Base-by-base conservation (phyloP, 2,329 filamentous ascomycete species). In the Calonectria montana region DNA sequence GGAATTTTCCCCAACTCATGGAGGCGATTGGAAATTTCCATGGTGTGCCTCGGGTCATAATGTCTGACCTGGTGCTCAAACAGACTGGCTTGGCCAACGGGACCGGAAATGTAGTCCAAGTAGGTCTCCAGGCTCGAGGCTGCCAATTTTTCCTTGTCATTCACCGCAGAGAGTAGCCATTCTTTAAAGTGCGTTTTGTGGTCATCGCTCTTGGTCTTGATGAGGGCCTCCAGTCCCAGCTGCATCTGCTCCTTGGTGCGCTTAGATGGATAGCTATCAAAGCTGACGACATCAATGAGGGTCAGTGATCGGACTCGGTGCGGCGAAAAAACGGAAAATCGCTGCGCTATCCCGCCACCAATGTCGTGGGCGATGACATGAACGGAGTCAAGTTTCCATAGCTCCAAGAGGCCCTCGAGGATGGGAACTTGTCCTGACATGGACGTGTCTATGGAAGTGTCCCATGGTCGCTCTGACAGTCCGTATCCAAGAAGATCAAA, bases 401-500 rank as follows among this genome's bases (percentile, higher is more conserved):
- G 67, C 4, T 69, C 25, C 4, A 83, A 50, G 8, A 83, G 74
- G 1, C 47, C 74, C 48, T 80, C 76, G 1, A 83, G 57, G 4
- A 83, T 75, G 1, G 78, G 70, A 7, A 83, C 80, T 55, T 83
- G 81, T 0, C 76, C 81, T 1, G 80, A 77, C 63, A 82, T 82
- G 13, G 81, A 83, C 2, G 81, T 82, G 61, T 83, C 81, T 13
- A 80, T 63, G 0, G 66, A 43, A 7, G 72, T 69, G 47, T 80
- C 73, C 73, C 78, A 79, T 2, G 81, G 81, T 0, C 81, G 78
- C 35, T 83, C 81, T 1, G 81, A 82, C 4, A 81, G 70, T 4
- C 81, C 81, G 18, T 76, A 83, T 16, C 81, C 81, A 2, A 83
- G 78, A 3, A 81, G 77, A 21, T 83, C 81, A 55, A 78, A 83